A percentile compares a stretch with the other conserved stretches of the same genome.
Conservation (phyloP, 2,329 filamentous ascomycete genomes). For the Hypoxylon sp. region DNA sequence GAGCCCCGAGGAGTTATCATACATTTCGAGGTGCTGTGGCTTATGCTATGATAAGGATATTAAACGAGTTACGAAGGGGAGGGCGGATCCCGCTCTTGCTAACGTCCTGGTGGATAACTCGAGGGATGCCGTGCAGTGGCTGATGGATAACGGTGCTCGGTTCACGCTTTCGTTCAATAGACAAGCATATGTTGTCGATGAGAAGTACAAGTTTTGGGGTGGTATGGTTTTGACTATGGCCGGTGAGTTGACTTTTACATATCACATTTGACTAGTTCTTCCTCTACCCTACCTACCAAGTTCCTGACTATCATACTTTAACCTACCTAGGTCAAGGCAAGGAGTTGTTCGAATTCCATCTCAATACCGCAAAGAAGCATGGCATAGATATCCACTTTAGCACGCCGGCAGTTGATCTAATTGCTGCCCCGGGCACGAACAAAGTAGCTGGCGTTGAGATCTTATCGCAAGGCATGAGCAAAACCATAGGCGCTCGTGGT, state of each 20-base stretch:
- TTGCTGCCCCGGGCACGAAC: conserved; percentile 35
- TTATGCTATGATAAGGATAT: conserved; percentile 58
- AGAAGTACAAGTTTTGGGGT: conserved; percentile 74
- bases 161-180: conserved; percentile 73
- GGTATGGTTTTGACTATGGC: conserved; percentile 63
- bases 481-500: conserved; percentile 46
- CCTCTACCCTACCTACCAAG: not conserved
- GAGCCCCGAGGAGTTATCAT: not conserved
- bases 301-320: not conserved
- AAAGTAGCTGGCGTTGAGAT: conserved; percentile 39
- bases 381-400: conserved; percentile 37
- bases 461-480: conserved; percentile 26
- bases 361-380: conserved; percentile 34
- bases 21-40: not conserved
- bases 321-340: conserved; percentile 39
- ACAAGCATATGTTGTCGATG: conserved; percentile 73
- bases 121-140: conserved; percentile 65
- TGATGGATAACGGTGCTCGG: conserved; percentile 63
- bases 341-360: conserved; percentile 43
- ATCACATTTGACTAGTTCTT: too few species aligned
- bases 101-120: conserved; percentile 64
- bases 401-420: conserved; percentile 34
- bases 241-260: conserved; percentile 12
- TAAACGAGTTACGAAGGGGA: conserved; percentile 65
- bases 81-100: conserved; percentile 63